phyloP scores from a whole-genome alignment of 345 rosid genomes.

The Zanthoxylum bungeanum region DNA sequence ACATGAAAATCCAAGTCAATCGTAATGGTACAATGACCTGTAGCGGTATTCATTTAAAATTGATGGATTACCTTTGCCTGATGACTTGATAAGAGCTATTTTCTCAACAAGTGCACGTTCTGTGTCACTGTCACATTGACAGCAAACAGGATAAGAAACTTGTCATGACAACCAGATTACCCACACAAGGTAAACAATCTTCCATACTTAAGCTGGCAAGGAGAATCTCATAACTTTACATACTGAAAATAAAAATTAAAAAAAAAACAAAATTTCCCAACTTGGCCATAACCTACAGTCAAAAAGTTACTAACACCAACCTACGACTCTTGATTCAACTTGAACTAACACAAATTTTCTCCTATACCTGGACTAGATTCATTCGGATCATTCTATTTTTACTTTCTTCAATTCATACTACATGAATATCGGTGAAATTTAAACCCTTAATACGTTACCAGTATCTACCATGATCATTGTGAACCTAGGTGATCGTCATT shows the following conservation, averaged over 20 bases:
- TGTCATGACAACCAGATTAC: constrained; percentile 2
- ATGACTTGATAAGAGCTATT: constrained; percentile 50
- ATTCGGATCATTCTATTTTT: not conserved
- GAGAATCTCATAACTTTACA: not conserved
- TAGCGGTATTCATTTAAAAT: not conserved
- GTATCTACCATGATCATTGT: too few relatives aligned
- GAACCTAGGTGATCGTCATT: too few relatives aligned
- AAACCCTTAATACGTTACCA: too few relatives aligned
- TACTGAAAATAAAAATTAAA: not conserved
- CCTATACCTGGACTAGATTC: not conserved
- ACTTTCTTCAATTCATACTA: not conserved
- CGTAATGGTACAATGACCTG: not conserved
- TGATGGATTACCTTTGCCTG: constrained; percentile 29
- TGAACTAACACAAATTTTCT: not conserved
- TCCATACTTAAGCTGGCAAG: not conserved
- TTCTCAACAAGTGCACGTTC: constrained; percentile 68
- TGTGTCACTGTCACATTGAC: constrained; percentile 42
- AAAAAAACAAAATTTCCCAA: not conserved
- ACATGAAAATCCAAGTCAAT: not conserved
- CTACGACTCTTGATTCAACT: not conserved
- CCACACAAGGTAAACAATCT: not conserved
- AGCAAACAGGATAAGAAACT: constrained; percentile 2
- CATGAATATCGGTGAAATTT: not conserved
- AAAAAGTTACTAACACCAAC: not conserved
- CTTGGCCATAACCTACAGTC: not conserved